Conservation (phyloP, 305 asterid genomes). For the Fraxinus ornus region DNA sequence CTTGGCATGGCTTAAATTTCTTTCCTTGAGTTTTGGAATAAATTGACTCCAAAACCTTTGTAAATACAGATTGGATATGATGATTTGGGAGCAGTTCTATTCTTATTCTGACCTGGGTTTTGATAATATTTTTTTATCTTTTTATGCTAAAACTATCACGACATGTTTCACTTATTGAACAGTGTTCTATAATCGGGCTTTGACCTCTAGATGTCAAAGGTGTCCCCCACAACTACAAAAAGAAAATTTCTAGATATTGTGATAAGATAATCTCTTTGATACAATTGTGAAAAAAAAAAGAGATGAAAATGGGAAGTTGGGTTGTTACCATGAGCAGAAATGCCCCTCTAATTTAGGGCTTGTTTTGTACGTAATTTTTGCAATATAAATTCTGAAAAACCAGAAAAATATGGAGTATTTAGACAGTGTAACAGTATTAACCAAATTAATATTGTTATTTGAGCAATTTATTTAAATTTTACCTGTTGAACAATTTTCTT, state of each 20-base stretch:
- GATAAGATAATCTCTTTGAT: not conserved
- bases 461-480: not conserved
- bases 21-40: not conserved
- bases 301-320: not conserved
- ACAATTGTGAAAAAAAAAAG: not conserved
- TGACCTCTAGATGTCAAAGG: not conserved
- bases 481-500: not conserved
- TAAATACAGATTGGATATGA: constrained; percentile 14
- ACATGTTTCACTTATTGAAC: not conserved
- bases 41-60: constrained; percentile 3
- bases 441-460: not conserved
- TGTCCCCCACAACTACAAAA: not conserved
- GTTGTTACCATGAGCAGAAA: not conserved
- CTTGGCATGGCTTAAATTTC: constrained; percentile 35
- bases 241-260: not conserved
- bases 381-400: not conserved
- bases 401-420: not conserved
- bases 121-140: not conserved
- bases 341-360: not conserved
- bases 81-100: not conserved
- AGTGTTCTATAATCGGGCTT: too few species aligned
- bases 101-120: not conserved
- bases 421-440: not conserved
- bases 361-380: not conserved
- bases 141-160: not conserved